Base-by-base conservation (phyloP, 2,329 filamentous ascomycete genomes). In the Ceratocystis eucalypticola region DNA sequence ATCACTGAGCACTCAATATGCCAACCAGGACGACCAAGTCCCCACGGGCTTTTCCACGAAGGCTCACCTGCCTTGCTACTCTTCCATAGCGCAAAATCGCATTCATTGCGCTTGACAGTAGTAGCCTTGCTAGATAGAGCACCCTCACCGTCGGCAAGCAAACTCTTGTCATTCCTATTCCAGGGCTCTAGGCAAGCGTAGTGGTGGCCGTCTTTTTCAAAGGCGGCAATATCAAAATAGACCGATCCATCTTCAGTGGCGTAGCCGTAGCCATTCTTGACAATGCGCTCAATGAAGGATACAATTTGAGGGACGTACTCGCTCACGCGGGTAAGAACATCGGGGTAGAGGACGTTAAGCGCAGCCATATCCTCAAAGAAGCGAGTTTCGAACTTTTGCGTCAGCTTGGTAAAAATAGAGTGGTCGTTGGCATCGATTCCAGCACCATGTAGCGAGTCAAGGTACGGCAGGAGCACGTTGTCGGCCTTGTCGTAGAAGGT, bases 1-100 rank as follows among this genome's bases (percentile, higher is more conserved):
- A 97, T 96, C 17, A 91, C 91, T 1, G 88, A 92, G 84, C 93
- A 96, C 77, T 96, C 92, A 72, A 96, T 96, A 73, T 96, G 93
- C 93, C 93, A 97, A 20, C 93, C 93, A 0, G 93, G 93, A 57
- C 93, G 82, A 3, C 92, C 92, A 66, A 86, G 81, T 3, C 93
- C 91, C 92, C 93, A 97, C 2, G 86, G 85, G 71, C 88, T 94
- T 4, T 85, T 80, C 93, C 93, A 97, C 70, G 84, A 88, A 0
- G 93, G 93, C 79, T 97, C 93, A 55, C 93, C 93, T 15, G 89
- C 84, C 77, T 96, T 96, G 1, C 88, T 92, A 65, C 87, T 86
- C 75, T 97, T 97, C 92, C 91, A 96, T 1, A 97, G 79, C 0
- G 91, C 92, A 76, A 97, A 97, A 72, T 97, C 92, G 5, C 88